Base-by-base conservation (phyloP, 805 yeast genomes). In the Hanseniaspora meyeri region DNA sequence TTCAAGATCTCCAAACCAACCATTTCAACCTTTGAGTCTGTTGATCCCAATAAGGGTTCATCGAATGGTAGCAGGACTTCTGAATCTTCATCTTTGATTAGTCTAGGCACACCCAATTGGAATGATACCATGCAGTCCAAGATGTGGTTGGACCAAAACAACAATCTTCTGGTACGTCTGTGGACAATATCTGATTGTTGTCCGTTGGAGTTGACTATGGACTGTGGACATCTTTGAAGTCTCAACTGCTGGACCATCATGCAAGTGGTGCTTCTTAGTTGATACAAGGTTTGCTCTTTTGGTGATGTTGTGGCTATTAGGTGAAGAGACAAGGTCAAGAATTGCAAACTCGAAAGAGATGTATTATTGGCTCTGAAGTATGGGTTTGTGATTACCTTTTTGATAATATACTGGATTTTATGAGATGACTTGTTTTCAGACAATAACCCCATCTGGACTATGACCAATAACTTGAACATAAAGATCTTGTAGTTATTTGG, bases 181-280 rank as follows among this genome's bases (percentile, higher is more conserved):
- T 84, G 90, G 59, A 80, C 74, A 60, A 76, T 78, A 27, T 82
- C 77, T 47, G 85, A 78, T 37, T 78, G 77, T 2, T 84, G 75
- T 0, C 91, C 91, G 58, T 74, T 75, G n/a, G 76, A 75, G 3
- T 81, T 79, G 51, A 84, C 70, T 4, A 87, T 89, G 0, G 91
- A 91, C 4, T 90, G 81, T 10, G 95, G 95, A 67, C 95, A 85
- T 62, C 95, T 75, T 66, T 88, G 95, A 47, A 89, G 72, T 62
- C 96, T 78, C 54, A 89, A 71, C 62, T 88, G 93, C 63, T 87
- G 95, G 4, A 90, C 83, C 90, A 87, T 85, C 31, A 88, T 82
- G 12, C 84, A 79, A 8, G 84, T 82, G 61, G 81, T 74, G 45
- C 91, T 90, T 58, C 95, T 75, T 43, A 85, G 73, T 54, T 83